phyloP scores from a whole-genome alignment of 306 rosid species.

The Mimosa bimucronata region DNA sequence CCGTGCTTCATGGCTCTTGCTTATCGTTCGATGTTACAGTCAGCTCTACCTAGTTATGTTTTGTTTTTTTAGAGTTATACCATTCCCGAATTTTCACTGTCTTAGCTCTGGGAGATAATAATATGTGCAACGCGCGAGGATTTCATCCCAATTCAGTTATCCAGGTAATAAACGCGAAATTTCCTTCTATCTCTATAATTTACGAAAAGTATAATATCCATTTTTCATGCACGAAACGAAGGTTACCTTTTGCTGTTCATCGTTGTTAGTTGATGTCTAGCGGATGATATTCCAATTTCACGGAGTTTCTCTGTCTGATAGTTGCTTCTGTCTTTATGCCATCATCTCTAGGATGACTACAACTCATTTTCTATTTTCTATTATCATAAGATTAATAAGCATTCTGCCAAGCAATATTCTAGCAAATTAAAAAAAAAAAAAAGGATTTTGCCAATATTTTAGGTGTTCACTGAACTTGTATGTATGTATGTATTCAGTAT shows the following conservation, averaged over 20 bases:
- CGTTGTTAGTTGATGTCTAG: neutral
- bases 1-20: neutral
- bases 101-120: neutral
- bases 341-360: too few relatives aligned
- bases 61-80: neutral
- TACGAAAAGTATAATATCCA: neutral
- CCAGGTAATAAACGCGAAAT: neutral
- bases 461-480: neutral
- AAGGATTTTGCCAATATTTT: neutral
- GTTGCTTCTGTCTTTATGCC: too few relatives aligned
- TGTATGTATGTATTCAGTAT: neutral
- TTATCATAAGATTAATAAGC: too few relatives aligned
- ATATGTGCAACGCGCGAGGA: neutral
- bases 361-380: too few relatives aligned
- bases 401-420: too few relatives aligned
- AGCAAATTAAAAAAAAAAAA: too few relatives aligned
- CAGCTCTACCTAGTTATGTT: neutral
- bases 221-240: neutral
- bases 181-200: neutral
- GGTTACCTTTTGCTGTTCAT: neutral
- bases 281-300: neutral
- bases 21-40: neutral
- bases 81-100: neutral
- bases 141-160: neutral
- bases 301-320: too few relatives aligned